A percentile compares a stretch with the other conserved stretches of the same genome.
These are phyloP conservation scores for Dothistroma septosporum DNA, from an alignment of 2,329 filamentous ascomycete species.

Conservation along the genomic window DNA sequence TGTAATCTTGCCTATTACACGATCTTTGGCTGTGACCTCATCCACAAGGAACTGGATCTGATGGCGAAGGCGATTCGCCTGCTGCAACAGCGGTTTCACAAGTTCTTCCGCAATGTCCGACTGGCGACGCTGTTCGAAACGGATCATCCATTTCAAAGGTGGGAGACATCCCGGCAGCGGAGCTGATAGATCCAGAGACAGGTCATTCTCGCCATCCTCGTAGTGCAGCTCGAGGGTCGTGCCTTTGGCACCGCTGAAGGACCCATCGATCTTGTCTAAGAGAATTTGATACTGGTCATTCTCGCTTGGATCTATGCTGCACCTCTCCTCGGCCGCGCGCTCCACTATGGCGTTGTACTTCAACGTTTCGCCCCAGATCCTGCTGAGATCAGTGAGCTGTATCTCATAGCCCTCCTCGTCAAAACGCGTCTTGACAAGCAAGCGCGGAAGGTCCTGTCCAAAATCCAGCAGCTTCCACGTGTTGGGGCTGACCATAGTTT, in stretches of 20 bases:
- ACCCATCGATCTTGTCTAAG: conserved; percentile 57
- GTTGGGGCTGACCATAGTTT: neutral
- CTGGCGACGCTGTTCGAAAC: conserved; percentile 45
- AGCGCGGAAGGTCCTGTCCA: conserved; percentile 45
- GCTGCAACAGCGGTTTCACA: conserved; percentile 51
- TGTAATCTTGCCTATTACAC: conserved; percentile 54
- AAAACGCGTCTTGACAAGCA: conserved; percentile 61
- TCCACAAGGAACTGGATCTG: conserved; percentile 49
- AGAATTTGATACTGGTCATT: conserved; percentile 65
- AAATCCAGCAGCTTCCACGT: conserved; percentile 22
- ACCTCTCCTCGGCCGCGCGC: conserved; percentile 59
- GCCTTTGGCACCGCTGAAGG: conserved; percentile 39
- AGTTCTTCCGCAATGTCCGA: conserved; percentile 47
- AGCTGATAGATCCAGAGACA: conserved; percentile 55
- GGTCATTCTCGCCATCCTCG: conserved; percentile 28
- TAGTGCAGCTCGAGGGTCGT: conserved; percentile 34
- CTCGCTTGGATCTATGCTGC: conserved; percentile 69
- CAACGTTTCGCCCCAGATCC: conserved; percentile 67
- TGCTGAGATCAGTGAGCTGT: conserved; percentile 66
- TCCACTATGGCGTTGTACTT: conserved; percentile 59
- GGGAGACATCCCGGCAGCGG: conserved; percentile 59
- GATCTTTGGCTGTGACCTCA: conserved; percentile 55
- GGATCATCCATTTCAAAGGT: conserved; percentile 62
- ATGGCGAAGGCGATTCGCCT: conserved; percentile 45
- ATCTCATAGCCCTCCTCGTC: conserved; percentile 57